These are phyloP conservation scores for Fusarium secorum DNA, from an alignment of 2,329 filamentous ascomycete genomes.

Conservation along the genomic window DNA sequence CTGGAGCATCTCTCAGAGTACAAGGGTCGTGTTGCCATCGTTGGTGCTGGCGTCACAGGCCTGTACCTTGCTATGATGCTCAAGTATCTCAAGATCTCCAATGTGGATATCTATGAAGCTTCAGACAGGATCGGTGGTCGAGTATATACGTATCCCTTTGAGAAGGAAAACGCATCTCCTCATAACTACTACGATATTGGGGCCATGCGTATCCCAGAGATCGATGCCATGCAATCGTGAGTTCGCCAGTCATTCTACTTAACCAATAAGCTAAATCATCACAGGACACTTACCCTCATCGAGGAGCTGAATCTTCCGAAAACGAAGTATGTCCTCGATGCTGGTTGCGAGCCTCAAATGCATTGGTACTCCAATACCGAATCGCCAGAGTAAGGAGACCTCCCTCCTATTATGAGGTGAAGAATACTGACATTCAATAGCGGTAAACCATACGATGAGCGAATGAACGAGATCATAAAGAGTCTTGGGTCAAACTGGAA, in stretches of 20 bases:
- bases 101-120: constrained; percentile 26
- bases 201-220: constrained; percentile 26
- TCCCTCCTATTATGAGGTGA: rapidly evolving
- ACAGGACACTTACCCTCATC: constrained; percentile 1
- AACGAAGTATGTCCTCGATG: neutral
- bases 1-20: neutral
- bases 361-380: constrained; percentile 1
- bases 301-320: neutral
- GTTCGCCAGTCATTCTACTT: rapidly evolving
- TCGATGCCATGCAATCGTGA: constrained; percentile 19
- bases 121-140: constrained; percentile 14
- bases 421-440: neutral
- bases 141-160: constrained; percentile 3
- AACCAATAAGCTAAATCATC: rapidly evolving
- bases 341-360: neutral
- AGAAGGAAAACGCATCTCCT: neutral
- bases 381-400: neutral
- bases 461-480: neutral
- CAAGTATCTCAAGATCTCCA: constrained; percentile 10
- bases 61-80: constrained; percentile 30
- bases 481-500: neutral
- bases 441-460: neutral
- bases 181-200: constrained; percentile 31
- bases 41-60: constrained; percentile 17
- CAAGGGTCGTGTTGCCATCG: constrained; percentile 16